These are phyloP conservation scores for Russula compacta DNA, from an alignment of 768 basidiomycete genomes.

Conservation along the genomic window DNA sequence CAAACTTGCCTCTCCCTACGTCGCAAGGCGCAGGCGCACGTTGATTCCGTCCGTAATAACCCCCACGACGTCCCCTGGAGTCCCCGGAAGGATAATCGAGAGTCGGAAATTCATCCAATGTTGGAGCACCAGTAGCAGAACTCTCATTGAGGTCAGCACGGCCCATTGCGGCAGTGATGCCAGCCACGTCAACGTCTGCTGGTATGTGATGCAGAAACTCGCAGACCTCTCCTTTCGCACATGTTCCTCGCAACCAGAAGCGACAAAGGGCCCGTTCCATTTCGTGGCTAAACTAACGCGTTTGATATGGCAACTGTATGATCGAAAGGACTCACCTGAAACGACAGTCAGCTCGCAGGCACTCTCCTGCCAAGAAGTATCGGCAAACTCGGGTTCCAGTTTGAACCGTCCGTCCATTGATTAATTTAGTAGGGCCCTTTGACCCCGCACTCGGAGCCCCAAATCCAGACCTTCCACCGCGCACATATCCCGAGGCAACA, in stretches of 20 bases:
- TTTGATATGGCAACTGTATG: conserved; percentile 3
- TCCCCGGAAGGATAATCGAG: conserved; percentile 35
- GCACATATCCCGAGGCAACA: conserved; percentile 25
- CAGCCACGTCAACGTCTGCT: conserved; percentile 71
- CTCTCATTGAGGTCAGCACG: conserved; percentile 48
- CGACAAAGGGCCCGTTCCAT: conserved; percentile 89
- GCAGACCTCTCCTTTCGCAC: conserved; percentile 93
- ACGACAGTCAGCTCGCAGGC: conserved; percentile 90
- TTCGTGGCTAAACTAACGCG: conserved; percentile 58
- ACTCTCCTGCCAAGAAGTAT: conserved; percentile 95
- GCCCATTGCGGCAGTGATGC: conserved; percentile 57
- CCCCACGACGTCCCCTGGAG: conserved; percentile 35
- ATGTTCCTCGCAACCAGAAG: conserved; percentile 97
- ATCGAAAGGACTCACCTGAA: conserved; percentile 63
- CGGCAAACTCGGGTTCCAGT: conserved; percentile 81
- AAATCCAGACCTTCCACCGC: conserved; percentile 36
- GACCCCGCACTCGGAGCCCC: conserved; percentile 18
- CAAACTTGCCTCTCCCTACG: conserved; percentile 81
- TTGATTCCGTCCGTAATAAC: conserved; percentile 30
- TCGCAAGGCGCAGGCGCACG: conserved; percentile 51
- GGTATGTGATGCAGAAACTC: conserved; percentile 93
- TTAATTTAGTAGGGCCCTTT: conserved; percentile 30
- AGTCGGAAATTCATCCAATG: conserved; percentile 65
- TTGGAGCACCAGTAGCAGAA: conserved; percentile 29
- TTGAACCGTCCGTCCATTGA: conserved; percentile 47